Percentiles rank a stretch among this genome's conserved stretches.
phyloP scores from a whole-genome alignment of 768 basidiomycete genomes.

The Suillus americanus region DNA sequence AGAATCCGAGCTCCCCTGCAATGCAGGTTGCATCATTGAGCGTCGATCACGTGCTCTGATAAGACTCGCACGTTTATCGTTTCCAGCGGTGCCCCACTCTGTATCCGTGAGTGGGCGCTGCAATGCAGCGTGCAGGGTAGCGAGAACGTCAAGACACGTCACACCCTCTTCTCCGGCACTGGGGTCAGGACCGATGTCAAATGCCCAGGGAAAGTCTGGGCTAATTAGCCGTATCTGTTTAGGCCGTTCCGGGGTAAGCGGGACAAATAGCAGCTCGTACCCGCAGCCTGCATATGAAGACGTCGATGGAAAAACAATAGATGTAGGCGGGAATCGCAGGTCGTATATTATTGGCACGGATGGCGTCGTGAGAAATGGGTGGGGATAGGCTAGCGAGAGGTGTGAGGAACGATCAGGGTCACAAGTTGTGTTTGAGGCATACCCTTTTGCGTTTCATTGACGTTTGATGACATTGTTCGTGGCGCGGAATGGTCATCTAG shows the following conservation, averaged over 20 bases:
- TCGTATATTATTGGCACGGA: slow-evolving; percentile 3
- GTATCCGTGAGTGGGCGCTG: slow-evolving; percentile 7
- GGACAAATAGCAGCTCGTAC: background rate
- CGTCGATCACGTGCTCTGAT: slow-evolving; percentile 2
- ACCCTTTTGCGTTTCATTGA: background rate
- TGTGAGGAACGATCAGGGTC: background rate
- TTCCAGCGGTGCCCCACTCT: slow-evolving; percentile 7
- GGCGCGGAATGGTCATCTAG: background rate
- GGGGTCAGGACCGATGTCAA: background rate
- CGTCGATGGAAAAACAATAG: background rate
- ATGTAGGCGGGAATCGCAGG: background rate
- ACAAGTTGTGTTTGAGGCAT: background rate
- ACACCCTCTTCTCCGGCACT: background rate
- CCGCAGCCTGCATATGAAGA: background rate
- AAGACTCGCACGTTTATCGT: background rate
- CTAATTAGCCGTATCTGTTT: slow-evolving; percentile 8
- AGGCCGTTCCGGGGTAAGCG: background rate
- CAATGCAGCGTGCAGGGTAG: slow-evolving; percentile 5
- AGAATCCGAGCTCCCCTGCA: background rate
- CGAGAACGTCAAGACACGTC: slow-evolving; percentile 8
- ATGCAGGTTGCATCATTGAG: background rate
- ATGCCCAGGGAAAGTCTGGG: slow-evolving; percentile 9
- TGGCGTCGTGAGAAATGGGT: background rate
- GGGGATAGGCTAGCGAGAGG: background rate
- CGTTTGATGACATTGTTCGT: background rate